Conservation (phyloP, 768 basidiomycete species). For the Tylopilus plumbeoviolaceoides region DNA sequence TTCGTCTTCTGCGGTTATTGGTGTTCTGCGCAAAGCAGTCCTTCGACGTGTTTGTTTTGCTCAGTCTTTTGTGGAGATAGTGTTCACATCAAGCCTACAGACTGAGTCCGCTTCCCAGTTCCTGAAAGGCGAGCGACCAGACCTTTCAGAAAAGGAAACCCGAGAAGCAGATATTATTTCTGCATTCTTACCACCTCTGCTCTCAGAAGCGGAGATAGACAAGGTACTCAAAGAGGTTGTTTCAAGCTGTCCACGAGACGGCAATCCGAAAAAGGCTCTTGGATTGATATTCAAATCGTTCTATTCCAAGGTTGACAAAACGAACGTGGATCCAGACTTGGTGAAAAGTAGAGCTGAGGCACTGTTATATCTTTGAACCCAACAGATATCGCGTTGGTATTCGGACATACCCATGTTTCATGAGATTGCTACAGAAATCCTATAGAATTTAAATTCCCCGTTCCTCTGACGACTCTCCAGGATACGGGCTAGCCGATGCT, state of each 20-base stretch:
- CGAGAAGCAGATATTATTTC: slow-evolving; percentile 54
- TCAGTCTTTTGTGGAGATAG: not conserved
- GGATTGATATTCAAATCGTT: slow-evolving; percentile 61
- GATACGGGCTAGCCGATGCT: not conserved
- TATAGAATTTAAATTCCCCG: not conserved
- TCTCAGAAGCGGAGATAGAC: slow-evolving; percentile 56
- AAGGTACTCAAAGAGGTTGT: slow-evolving; percentile 42
- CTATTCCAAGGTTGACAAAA: slow-evolving; percentile 57
- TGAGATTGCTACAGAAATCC: not conserved
- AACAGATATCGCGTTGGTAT: not conserved
- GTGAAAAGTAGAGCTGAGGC: slow-evolving; percentile 51
- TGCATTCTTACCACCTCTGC: slow-evolving; percentile 55
- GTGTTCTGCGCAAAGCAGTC: slow-evolving; percentile 55
- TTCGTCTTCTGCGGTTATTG: slow-evolving; percentile 45
- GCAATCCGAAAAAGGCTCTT: slow-evolving; percentile 24
- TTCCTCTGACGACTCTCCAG: slow-evolving; percentile 2
- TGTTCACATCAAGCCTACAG: slow-evolving; percentile 33
- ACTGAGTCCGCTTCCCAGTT: slow-evolving; percentile 58
- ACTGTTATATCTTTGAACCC: slow-evolving; percentile 26
- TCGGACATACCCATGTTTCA: not conserved
- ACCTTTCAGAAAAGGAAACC: slow-evolving; percentile 61
- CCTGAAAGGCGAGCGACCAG: slow-evolving; percentile 50
- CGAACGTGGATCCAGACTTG: slow-evolving; percentile 50
- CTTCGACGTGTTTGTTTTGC: slow-evolving; percentile 50
- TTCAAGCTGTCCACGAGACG: slow-evolving; percentile 16